Evolutionary conservation across 2,329 filamentous ascomycete genomes (phyloP).

Genomic region (Aspergillus melleus): DNA sequence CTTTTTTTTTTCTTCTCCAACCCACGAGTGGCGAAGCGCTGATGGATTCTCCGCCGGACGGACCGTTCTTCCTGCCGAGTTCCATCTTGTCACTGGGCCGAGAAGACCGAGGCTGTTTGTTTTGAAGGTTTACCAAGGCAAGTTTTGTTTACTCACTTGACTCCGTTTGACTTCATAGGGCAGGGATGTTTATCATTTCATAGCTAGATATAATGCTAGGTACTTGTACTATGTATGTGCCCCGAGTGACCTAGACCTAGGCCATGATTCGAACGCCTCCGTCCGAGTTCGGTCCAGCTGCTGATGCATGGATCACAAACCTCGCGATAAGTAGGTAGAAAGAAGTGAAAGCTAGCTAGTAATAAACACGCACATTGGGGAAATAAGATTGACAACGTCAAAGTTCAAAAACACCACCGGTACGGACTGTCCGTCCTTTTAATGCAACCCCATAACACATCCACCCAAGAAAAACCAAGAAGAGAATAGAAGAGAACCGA

Average conservation of each 20-base stretch:
- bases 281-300: neutral
- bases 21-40: neutral
- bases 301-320: neutral
- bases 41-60: neutral
- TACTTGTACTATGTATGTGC: neutral
- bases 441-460: conserved; percentile 16
- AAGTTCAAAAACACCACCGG: conserved; percentile 14
- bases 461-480: conserved; percentile 8
- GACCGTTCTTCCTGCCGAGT: neutral
- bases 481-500: neutral
- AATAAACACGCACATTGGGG: conserved; percentile 10
- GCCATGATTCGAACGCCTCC: neutral
- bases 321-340: conserved; percentile 4
- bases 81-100: neutral
- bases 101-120: neutral
- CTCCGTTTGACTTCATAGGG: too few relatives aligned
- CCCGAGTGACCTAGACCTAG: neutral
- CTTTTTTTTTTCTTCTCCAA: neutral
- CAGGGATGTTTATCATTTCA: neutral
- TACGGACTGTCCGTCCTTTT: conserved; percentile 13
- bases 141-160: too few relatives aligned
- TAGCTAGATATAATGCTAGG: neutral
- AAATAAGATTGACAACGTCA: neutral
- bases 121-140: neutral
- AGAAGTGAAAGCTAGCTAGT: conserved; percentile 8